phyloP scores from a whole-genome alignment of 441 rosid species.

The Manihot esculenta region DNA sequence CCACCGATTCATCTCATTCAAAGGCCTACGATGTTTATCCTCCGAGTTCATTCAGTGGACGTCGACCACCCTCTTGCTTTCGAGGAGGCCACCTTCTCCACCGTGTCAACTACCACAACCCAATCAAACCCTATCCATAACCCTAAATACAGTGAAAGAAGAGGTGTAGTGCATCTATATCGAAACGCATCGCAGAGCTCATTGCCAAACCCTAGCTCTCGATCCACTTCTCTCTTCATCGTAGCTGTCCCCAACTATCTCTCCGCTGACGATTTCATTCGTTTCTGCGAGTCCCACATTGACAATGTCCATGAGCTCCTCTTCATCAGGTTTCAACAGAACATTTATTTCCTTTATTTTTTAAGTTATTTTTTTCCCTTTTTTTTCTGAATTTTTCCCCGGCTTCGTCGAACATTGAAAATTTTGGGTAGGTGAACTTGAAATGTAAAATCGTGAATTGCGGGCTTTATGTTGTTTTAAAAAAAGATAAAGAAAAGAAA shows the following conservation, averaged over 20 bases:
- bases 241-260: constrained; percentile 91
- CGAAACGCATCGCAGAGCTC: constrained; percentile 60
- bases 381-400: too few species aligned
- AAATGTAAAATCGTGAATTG: neutral
- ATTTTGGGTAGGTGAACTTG: neutral
- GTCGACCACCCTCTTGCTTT: constrained; percentile 44
- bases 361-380: too few species aligned
- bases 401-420: neutral
- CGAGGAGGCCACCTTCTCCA: constrained; percentile 52
- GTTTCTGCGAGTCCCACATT: constrained; percentile 54
- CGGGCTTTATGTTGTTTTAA: neutral
- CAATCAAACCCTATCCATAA: constrained; percentile 22
- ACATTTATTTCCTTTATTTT: neutral
- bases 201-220: constrained; percentile 63
- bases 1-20: neutral
- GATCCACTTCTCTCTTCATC: constrained; percentile 68
- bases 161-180: constrained; percentile 75
- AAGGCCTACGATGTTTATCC: constrained; percentile 45
- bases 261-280: constrained; percentile 68
- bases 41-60: constrained; percentile 89
- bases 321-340: constrained; percentile 52
- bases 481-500: too few species aligned
- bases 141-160: constrained; percentile 55
- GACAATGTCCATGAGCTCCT: constrained; percentile 50
- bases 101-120: constrained; percentile 25